Evolutionary conservation across 768 basidiomycete species (phyloP).

Genomic region (Obba rivulosa): DNA sequence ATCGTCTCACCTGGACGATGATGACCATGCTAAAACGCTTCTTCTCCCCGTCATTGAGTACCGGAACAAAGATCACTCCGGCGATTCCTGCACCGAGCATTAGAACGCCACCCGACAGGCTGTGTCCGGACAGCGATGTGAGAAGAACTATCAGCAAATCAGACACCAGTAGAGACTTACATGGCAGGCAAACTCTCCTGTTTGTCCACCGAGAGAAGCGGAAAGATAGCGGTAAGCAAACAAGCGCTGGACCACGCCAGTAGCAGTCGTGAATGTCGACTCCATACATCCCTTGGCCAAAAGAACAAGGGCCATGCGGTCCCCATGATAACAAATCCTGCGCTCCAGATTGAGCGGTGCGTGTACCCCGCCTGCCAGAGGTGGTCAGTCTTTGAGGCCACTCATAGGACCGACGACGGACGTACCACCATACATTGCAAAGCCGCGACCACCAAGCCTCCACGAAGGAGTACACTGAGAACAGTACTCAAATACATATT

Average conservation of each 20-base stretch:
- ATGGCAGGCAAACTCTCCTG: constrained; percentile 53
- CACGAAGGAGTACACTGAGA: constrained; percentile 19
- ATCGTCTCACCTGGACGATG: constrained; percentile 3
- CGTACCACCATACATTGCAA: constrained; percentile 74
- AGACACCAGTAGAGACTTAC: constrained; percentile 41
- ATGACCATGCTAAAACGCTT: constrained; percentile 5
- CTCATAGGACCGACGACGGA: constrained; percentile 4
- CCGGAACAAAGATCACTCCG: constrained; percentile 1
- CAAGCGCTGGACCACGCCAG: constrained; percentile 46
- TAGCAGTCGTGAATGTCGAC: constrained; percentile 22
- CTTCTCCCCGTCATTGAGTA: background rate
- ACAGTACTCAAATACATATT: background rate
- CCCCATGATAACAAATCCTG: constrained; percentile 57
- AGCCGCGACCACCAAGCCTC: constrained; percentile 32
- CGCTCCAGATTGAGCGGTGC: constrained; percentile 65
- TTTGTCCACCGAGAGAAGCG: constrained; percentile 68
- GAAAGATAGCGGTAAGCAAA: constrained; percentile 57
- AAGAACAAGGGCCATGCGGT: constrained; percentile 55
- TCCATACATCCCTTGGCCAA: constrained; percentile 37
- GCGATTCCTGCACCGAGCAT: constrained; percentile 35
- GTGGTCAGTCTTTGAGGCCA: background rate
- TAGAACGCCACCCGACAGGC: constrained; percentile 35
- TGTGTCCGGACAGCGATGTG: constrained; percentile 2
- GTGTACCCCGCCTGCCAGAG: constrained; percentile 59
- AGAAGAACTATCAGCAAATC: background rate